These are phyloP conservation scores for Metschnikowia corniflorae DNA, from an alignment of 805 yeast species.

Conservation along the genomic window DNA sequence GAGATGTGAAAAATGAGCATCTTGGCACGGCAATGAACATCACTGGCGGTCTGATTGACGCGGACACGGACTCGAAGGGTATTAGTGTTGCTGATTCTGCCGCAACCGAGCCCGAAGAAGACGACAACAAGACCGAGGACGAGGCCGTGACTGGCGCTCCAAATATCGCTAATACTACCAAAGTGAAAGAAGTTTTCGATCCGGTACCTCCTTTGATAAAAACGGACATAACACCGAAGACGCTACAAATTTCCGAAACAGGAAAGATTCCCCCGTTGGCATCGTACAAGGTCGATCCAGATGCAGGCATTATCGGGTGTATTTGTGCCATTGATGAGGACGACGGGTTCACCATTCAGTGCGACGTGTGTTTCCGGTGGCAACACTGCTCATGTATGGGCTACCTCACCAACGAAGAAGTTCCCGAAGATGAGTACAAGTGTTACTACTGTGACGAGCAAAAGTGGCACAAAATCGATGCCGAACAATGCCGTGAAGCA, in stretches of 20 bases:
- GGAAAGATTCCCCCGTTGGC: conserved; percentile 29
- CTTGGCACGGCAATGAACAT: background rate
- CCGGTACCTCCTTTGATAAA: background rate
- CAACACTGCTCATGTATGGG: conserved; percentile 93
- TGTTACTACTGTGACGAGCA: conserved; percentile 70
- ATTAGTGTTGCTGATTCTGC: conserved; percentile 7
- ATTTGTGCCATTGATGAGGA: conserved; percentile 84
- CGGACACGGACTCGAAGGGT: background rate
- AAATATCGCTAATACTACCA: background rate
- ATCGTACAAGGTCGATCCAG: conserved; percentile 67
- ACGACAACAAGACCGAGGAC: conserved; percentile 27
- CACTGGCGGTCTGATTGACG: background rate
- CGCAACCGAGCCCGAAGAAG: conserved; percentile 22
- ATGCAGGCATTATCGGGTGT: conserved; percentile 84
- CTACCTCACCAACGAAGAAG: conserved; percentile 64
- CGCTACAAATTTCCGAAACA: background rate
- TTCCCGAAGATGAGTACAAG: conserved; percentile 71
- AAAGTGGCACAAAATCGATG: conserved; percentile 43
- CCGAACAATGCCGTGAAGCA: conserved; percentile 29
- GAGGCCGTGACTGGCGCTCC: conserved; percentile 14
- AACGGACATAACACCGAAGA: background rate
- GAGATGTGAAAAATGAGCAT: background rate
- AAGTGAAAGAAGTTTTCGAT: too few species aligned
- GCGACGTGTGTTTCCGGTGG: conserved; percentile 91
- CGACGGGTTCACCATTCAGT: conserved; percentile 92